These are phyloP conservation scores for Colletotrichum tofieldiae DNA, from an alignment of 2,329 filamentous ascomycete genomes.

Conservation along the genomic window DNA sequence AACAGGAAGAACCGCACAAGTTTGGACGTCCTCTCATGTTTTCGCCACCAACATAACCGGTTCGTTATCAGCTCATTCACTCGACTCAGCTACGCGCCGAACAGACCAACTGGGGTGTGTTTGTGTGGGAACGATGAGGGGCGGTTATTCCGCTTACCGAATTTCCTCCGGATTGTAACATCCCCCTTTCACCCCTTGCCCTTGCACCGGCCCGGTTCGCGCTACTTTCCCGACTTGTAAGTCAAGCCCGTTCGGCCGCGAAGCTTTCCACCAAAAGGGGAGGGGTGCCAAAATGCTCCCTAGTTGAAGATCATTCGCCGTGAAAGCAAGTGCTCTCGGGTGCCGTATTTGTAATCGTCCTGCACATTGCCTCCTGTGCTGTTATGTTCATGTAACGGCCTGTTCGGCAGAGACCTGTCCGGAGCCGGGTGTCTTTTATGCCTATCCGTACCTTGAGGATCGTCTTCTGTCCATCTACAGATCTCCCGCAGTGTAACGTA, in stretches of 20 bases:
- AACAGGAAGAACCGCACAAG: constrained; percentile 8
- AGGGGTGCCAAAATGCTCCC: background rate
- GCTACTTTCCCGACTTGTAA: constrained; percentile 28
- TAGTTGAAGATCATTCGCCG: constrained; percentile 30
- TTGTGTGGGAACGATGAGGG: background rate
- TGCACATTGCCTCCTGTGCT: background rate
- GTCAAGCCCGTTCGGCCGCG: constrained; percentile 19
- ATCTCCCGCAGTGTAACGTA: background rate
- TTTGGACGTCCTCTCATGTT: constrained; percentile 3
- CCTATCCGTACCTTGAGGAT: background rate
- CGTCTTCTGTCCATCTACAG: background rate
- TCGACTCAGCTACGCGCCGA: background rate
- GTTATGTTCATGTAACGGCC: background rate
- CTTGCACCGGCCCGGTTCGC: constrained; percentile 16
- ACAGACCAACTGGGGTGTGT: constrained; percentile 8
- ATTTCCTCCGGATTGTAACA: background rate
- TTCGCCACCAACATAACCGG: constrained; percentile 3
- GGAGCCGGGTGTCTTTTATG: background rate
- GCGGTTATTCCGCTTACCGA: constrained; percentile 4
- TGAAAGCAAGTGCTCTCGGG: background rate
- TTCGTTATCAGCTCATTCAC: background rate
- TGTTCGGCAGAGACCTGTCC: background rate
- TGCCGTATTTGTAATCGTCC: background rate
- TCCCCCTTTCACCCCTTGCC: constrained; percentile 5
- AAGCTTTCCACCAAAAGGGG: background rate